These are phyloP conservation scores for Talaromyces proteolyticus DNA, from an alignment of 495 filamentous ascomycete species.

Conservation along the genomic window DNA sequence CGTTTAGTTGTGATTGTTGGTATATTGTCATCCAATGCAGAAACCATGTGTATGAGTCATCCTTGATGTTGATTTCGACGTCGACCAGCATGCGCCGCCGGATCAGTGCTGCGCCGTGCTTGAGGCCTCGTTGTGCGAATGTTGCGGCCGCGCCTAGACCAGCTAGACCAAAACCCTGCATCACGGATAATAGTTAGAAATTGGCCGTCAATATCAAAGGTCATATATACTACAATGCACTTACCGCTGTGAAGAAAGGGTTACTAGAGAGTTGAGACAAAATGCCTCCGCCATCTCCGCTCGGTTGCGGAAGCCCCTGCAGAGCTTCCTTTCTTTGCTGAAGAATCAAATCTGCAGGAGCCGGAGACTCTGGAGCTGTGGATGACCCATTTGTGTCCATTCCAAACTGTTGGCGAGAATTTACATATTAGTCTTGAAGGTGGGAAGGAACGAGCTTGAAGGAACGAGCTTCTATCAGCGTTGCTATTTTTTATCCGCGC, in stretches of 20 bases:
- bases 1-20: slow-evolving; percentile 49
- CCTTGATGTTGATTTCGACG: slow-evolving; percentile 88
- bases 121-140: slow-evolving; percentile 65
- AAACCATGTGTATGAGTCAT: slow-evolving; percentile 91
- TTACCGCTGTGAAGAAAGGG: slow-evolving; percentile 65
- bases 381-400: slow-evolving; percentile 37
- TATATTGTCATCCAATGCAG: slow-evolving; percentile 89
- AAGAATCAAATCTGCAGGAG: slow-evolving; percentile 31
- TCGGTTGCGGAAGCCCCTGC: slow-evolving; percentile 17
- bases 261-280: slow-evolving; percentile 54
- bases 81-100: slow-evolving; percentile 87
- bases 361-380: slow-evolving; percentile 23
- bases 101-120: slow-evolving; percentile 62
- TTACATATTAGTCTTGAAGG: background rate
- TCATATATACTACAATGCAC: background rate
- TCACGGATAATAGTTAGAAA: slow-evolving; percentile 2
- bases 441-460: background rate
- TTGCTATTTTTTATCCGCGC: background rate
- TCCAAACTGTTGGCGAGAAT: slow-evolving; percentile 8
- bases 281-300: slow-evolving; percentile 35
- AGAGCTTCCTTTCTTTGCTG: slow-evolving; percentile 32
- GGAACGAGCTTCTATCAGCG: background rate
- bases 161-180: slow-evolving; percentile 76
- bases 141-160: slow-evolving; percentile 73
- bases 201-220: background rate